Base-by-base conservation (phyloP, 495 filamentous ascomycete species). In the Penicillium psychrofluorescens region DNA sequence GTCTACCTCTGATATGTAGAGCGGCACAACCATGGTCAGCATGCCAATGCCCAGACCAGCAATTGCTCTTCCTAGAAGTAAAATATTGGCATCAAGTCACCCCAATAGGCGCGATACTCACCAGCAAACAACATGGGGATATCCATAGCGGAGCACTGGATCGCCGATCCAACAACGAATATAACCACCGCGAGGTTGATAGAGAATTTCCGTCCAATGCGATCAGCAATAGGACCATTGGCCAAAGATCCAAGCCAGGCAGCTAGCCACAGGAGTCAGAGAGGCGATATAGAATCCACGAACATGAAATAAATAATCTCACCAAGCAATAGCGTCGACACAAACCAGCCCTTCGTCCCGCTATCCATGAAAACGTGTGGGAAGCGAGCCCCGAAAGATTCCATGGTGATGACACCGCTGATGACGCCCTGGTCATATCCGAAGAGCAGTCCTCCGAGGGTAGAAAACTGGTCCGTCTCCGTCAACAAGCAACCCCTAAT, bases 191-290 rank as follows among this genome's bases (percentile, higher is more conserved):
- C 83, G 35, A 91, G 62, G 28, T 90, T 62, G 40, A 92, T 83
- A 7, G 81, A 78, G 55, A 83, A 79, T 62, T 89, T 90, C 10
- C 88, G 75, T 5, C 83, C 86, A 31, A 86, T 55, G 11, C 76
- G 72, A 63, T 92, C 86, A 31, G 84, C 84, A 33, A 91, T 59
- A 54, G 88, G 85, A 1, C 85, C 86, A 39, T 81, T 86, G 37
- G 84, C 74, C 38, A 91, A 71, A 0, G 84, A 82, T 8, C 88
- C 87, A 39, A 87, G 51, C 87, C 86, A 90, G 32, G 87, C 87
- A 36, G 85, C 85, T 50, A 74, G 71, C 22, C 22, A 22, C 22
- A 4, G 4, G 22, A 22, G 22, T 22, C 22, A 22, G 22, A 22
- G 22, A 22, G 2, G 22, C 22, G 22, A 22, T 22, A 22, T 6